Evolutionary conservation across 2,329 filamentous ascomycete genomes (phyloP), one percentile per base, ranked within the genome.

Genomic region (Venturia aucupariae): DNA sequence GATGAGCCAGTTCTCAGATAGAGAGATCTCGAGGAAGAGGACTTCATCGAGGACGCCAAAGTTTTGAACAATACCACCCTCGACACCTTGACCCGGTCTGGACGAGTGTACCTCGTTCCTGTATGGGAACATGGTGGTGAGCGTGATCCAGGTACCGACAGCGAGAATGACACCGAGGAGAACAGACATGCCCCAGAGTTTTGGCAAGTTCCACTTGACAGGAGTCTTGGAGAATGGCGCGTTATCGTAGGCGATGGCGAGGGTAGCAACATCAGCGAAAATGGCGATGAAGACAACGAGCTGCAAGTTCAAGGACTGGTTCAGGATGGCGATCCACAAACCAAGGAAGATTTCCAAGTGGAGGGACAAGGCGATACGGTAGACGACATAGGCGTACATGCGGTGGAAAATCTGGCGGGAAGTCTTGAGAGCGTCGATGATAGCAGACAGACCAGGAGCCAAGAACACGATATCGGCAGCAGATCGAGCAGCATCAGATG

Each of bases 311-410:
- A 96, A 83, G 66, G 86, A 90, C 67, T 85, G 82, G 82, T 96
- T 94, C 71, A 93, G 81, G 70, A 93, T 92, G 71, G 89, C 89
- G 71, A 96, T 94, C 90, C 91, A 95, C 66, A 95, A 85, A 75
- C 90, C 91, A 61, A 96, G 84, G 83, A 92, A 96, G 75, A 95
- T 90, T 79, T 94, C 90, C 73, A 96, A 83, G 76, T 96, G 92
- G 68, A 96, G 86, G 19, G 91, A 96, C 72, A 96, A 80, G 60
- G 92, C 91, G 73, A 96, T 96, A 84, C 92, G 90, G 82, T 96
- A 96, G 72, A 96, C 89, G 69, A 96, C 90, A 81, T 96, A 96
- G 66, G 91, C 89, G 80, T 96, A 94, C 91, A 96, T 96, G 72
- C 92, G 90, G 80, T 96, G 91, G 83, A 96, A 96, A 76, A 96